Percentiles rank a stretch among this genome's conserved stretches.
Conservation (phyloP, 192 early-diverging fungal species). For the Bifiguratus adelaidae region DNA sequence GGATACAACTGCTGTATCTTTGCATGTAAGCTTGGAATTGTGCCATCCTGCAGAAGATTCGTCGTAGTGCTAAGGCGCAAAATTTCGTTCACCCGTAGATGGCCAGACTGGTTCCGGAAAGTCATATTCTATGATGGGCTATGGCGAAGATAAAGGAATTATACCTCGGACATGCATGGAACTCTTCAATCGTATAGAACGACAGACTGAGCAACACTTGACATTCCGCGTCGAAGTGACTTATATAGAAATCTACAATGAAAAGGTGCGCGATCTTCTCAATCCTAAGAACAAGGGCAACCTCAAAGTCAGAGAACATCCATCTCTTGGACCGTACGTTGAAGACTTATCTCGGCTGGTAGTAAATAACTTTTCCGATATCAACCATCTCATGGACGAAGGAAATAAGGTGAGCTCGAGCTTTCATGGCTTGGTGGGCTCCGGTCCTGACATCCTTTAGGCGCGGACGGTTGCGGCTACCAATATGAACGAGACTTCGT, state of each 20-base stretch:
- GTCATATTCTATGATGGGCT: conserved; percentile 62
- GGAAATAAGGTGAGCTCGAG: conserved; percentile 55
- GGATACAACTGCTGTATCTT: conserved; percentile 94
- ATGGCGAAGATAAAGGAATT: conserved; percentile 70
- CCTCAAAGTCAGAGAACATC: conserved; percentile 75
- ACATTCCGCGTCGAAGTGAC: conserved; percentile 67
- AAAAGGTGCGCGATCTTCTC: conserved; percentile 70
- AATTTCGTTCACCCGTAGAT: conserved; percentile 26
- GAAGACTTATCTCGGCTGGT: conserved; percentile 84
- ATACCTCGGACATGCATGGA: conserved; percentile 78
- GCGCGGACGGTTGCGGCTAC: conserved; percentile 87
- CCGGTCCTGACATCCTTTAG: conserved; percentile 21
- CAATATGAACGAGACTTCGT: conserved; percentile 90
- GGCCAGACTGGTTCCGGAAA: conserved; percentile 79
- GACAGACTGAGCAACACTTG: conserved; percentile 21
- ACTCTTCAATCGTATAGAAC: conserved; percentile 58
- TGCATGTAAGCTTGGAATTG: conserved; percentile 52
- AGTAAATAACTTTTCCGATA: conserved; percentile 59
- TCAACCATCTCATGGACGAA: conserved; percentile 66
- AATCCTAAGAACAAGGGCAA: conserved; percentile 66
- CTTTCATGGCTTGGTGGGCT: background rate
- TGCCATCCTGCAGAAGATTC: background rate
- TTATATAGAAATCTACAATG: conserved; percentile 91
- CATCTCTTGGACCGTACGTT: conserved; percentile 74
- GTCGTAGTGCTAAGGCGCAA: no score